Evolutionary conservation across 768 basidiomycete species (phyloP).

Genomic region (Bullera alba): DNA sequence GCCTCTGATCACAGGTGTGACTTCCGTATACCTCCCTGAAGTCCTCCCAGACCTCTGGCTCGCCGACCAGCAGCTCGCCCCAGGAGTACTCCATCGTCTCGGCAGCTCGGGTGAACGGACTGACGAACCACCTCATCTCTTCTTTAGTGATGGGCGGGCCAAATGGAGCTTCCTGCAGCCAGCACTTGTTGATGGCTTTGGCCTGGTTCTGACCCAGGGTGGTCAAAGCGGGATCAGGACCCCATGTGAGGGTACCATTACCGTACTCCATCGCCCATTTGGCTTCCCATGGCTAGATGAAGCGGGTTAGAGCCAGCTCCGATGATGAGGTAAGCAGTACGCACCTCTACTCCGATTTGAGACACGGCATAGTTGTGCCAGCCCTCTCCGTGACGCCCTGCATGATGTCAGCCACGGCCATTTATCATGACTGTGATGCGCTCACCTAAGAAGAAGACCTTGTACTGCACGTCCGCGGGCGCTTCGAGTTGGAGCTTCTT

Average conservation of each 20-base stretch:
- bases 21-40: conserved; percentile 43
- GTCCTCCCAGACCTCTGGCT: conserved; percentile 38
- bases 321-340: conserved; percentile 3
- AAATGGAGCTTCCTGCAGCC: conserved; percentile 18
- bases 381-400: conserved; percentile 44
- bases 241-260: conserved; percentile 41
- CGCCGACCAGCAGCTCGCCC: conserved; percentile 32
- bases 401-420: conserved; percentile 1
- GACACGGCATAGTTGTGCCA: conserved; percentile 38
- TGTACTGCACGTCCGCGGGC: conserved; percentile 31
- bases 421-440: background rate
- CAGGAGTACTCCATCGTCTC: conserved; percentile 42
- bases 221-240: conserved; percentile 43
- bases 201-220: conserved; percentile 39
- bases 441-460: conserved; percentile 41
- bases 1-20: conserved; percentile 44
- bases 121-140: conserved; percentile 35
- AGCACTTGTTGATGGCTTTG: conserved; percentile 23
- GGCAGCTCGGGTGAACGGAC: conserved; percentile 37
- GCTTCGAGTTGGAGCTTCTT: conserved; percentile 25
- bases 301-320: background rate
- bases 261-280: conserved; percentile 31
- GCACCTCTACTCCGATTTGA: conserved; percentile 38
- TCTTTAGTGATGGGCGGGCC: conserved; percentile 25
- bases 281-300: conserved; percentile 39